Base-by-base conservation (phyloP, 2,329 filamentous ascomycete species). In the Paracamarosporium sp. region DNA sequence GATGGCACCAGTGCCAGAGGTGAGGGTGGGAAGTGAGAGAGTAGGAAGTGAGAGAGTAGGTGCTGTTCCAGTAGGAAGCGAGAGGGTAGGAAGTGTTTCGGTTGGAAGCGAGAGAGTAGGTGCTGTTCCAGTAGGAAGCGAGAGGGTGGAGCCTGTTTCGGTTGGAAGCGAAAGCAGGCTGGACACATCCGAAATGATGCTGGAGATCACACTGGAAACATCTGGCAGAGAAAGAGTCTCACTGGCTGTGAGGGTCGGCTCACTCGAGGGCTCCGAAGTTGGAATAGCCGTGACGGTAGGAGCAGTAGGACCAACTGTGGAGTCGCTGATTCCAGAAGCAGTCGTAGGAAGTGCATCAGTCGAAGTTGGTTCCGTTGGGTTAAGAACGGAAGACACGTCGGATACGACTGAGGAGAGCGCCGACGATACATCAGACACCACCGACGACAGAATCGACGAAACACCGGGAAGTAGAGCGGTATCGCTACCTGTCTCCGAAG, bases 371-470 rank as follows among this genome's bases (percentile, higher is more conserved):
- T 36, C 41, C 7, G 55, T 57, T 7, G 55, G 47, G 28, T 55
- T 50, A 2, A 50, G 40, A 25, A 35, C 36, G 4, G 56, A 41
- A 9, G 41, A 38, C 13, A 54, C 41, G 53, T 57, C 17, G 43
- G 62, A 43, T 56, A 20, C 55, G 30, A 33, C 62, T 30, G 56
- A 54, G 40, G 68, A 57, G 13, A 50, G 15, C 13, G 30, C 33
- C 7, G 47, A 50, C 12, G 47, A 40, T 17, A 69, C 48, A 27
- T 67, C 65, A 45, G 67, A 70, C 20, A 67, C 56, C 6, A 68
- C 41, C 1, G 47, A 53, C 3, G 57, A 56, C 4, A 56, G 24
- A 3, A 52, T 2, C 30, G 57, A 55, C 5, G 56, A 53, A n/a
- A 53, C 22, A 50, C 31, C 38, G 7, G 57, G 50, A 13, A 60